A percentile compares a stretch with the other conserved stretches of the same genome.
These are phyloP conservation scores for Capsicum pubescens DNA, from an alignment of 257 asterid genomes.

Conservation along the genomic window DNA sequence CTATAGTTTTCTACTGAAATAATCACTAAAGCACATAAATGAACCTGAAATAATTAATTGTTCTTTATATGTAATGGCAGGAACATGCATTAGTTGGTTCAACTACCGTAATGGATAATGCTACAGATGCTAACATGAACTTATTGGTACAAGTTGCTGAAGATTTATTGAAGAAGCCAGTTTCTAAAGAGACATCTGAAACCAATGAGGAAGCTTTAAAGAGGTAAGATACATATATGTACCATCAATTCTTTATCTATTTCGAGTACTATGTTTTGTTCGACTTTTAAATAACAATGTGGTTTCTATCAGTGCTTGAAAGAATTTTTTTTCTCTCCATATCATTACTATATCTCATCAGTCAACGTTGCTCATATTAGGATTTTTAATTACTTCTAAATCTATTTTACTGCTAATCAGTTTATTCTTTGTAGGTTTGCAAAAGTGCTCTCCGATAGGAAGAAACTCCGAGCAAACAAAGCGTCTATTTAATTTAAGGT, in stretches of 20 bases:
- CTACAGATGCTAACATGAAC: constrained; percentile 29
- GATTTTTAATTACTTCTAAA: neutral
- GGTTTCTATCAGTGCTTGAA: too few relatives aligned
- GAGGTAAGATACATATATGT: neutral
- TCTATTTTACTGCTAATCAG: neutral
- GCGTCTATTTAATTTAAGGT: neutral
- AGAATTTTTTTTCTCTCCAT: too few relatives aligned
- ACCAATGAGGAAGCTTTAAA: constrained; percentile 36
- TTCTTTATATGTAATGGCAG: neutral
- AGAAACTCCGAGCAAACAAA: constrained; percentile 13
- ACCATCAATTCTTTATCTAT: too few relatives aligned
- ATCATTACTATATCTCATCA: too few relatives aligned
- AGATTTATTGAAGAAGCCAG: constrained; percentile 16
- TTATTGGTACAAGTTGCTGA: constrained; percentile 26
- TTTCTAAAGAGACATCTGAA: constrained; percentile 6
- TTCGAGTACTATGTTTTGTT: too few relatives aligned
- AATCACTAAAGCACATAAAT: too few relatives aligned
- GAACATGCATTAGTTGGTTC: constrained; percentile 19
- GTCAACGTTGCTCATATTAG: neutral
- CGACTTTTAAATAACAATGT: too few relatives aligned
- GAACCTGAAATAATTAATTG: neutral
- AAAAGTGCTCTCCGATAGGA: constrained; percentile 50
- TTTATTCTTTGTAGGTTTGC: constrained; percentile 53
- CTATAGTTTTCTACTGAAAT: too few relatives aligned
- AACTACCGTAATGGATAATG: neutral